phyloP scores from a whole-genome alignment of 2,329 filamentous ascomycete species.

The Cercospora zeae-maydis region DNA sequence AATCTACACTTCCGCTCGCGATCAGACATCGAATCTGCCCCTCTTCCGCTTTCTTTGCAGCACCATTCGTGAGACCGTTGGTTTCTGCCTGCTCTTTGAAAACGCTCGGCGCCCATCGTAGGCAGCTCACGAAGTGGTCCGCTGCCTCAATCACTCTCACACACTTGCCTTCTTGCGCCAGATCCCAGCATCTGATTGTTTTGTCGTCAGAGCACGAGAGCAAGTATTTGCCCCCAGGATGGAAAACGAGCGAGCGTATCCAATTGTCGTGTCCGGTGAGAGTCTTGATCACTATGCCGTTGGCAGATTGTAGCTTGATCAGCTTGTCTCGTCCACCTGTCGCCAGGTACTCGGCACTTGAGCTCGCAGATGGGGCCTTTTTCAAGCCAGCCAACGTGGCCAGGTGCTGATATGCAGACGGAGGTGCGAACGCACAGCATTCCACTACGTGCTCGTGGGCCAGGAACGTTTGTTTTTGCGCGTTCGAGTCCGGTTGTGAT shows the following conservation, averaged over 20 bases:
- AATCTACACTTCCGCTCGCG: slow-evolving; percentile 81
- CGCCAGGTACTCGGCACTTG: slow-evolving; percentile 80
- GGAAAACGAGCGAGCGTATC: slow-evolving; percentile 81
- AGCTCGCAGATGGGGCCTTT: slow-evolving; percentile 70
- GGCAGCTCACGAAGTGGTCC: slow-evolving; percentile 77
- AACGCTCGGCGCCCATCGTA: slow-evolving; percentile 80
- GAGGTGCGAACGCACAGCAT: slow-evolving; percentile 81
- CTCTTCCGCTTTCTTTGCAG: slow-evolving; percentile 21
- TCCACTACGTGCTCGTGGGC: slow-evolving; percentile 85
- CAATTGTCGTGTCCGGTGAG: slow-evolving; percentile 90
- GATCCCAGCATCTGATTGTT: slow-evolving; percentile 88
- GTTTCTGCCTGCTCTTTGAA: slow-evolving; percentile 54
- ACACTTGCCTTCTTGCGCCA: slow-evolving; percentile 83
- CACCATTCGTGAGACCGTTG: slow-evolving; percentile 46
- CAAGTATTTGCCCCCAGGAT: slow-evolving; percentile 87
- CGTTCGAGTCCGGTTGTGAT: slow-evolving; percentile 61
- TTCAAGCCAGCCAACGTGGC: slow-evolving; percentile 76
- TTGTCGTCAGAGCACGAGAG: slow-evolving; percentile 86
- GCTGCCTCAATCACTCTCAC: slow-evolving; percentile 75
- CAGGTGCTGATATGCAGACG: slow-evolving; percentile 72
- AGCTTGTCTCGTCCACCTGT: slow-evolving; percentile 88
- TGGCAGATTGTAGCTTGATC: slow-evolving; percentile 82
- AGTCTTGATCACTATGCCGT: slow-evolving; percentile 80
- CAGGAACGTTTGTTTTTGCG: slow-evolving; percentile 67
- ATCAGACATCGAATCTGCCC: slow-evolving; percentile 77